Base-by-base conservation (phyloP, 768 basidiomycete species). In the Tulasnella sp. region DNA sequence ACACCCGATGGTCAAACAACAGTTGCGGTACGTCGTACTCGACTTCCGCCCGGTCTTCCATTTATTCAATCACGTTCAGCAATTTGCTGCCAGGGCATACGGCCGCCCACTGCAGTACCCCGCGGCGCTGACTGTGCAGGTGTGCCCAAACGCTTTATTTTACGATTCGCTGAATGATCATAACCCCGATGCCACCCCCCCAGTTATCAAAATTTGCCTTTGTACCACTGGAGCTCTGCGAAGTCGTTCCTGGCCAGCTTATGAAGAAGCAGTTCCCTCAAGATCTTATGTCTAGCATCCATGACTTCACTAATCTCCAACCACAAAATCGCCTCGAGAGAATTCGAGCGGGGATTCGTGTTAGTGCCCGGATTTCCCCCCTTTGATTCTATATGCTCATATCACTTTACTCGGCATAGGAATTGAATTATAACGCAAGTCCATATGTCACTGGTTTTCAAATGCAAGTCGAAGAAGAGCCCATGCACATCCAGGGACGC, bases 211-310 rank as follows among this genome's bases (percentile, higher is more conserved):
- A n/a, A 6, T n/a, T 23, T 9, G 84, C 85, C 0, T 63, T 81
- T 29, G 71, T 85, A 3, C 86, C 86, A 0, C 66, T 88, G 0
- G 86, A 88, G 62, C 66, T 80, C 2, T 87, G 85, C 63, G 67
- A 65, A 0, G 81, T 88, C 3, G 72, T 75, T 0, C 65, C 73
- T 0, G 85, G 84, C 0, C 85, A 88, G 62, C 77, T 86, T 36
- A 80, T 85, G 74, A 74, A 79, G 39, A 84, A 82, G 61, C 80
- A 84, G 48, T 71, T 89, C 0, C 84, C 84, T 0, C 71, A 79
- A 0, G 82, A 85, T 41, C 80, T 81, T 63, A 81, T 80, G 0
- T 76, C 74, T 48, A 72, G 75, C 0, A 75, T 87, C 2, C 72
- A 86, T 0, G 73, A 74, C 0, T 87, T 88, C 59, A 75, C 86